A percentile compares a stretch with the other conserved stretches of the same genome.
Evolutionary conservation across 192 early-diverging fungal species (phyloP).

Genomic region (Coemansia guatemalensis): DNA sequence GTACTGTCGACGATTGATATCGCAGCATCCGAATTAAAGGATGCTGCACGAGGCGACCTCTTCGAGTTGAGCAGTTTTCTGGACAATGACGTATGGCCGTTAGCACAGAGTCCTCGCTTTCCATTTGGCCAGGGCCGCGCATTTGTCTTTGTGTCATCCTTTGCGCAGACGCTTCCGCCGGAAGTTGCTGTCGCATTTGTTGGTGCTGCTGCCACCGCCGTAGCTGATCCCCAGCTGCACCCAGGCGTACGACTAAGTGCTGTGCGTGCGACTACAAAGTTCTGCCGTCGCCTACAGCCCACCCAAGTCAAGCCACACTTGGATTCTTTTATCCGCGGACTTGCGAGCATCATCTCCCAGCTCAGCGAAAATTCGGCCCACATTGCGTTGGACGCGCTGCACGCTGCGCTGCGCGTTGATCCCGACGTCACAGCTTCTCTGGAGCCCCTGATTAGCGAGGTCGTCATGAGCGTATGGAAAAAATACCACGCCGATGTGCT

Average conservation of each 20-base stretch:
- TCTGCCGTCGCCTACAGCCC: conserved; percentile 37
- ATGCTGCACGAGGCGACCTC: conserved; percentile 27
- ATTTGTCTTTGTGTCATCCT: conserved; percentile 82
- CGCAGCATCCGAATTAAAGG: conserved; percentile 62
- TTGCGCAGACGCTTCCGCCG: conserved; percentile 68
- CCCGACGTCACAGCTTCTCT: conserved; percentile 69
- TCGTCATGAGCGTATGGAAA: conserved; percentile 78
- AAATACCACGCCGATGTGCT: conserved; percentile 77
- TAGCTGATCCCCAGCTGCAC: conserved; percentile 49
- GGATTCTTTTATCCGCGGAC: conserved; percentile 36
- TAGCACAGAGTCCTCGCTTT: conserved; percentile 52
- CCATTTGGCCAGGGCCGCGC: conserved; percentile 91
- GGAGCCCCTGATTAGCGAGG: conserved; percentile 68
- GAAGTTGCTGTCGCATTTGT: conserved; percentile 72
- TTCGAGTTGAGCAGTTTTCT: conserved; percentile 79
- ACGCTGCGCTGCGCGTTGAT: conserved; percentile 59
- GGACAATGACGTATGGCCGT: conserved; percentile 75
- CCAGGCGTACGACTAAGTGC: conserved; percentile 51
- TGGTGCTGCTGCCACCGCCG: conserved; percentile 70
- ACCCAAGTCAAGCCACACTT: conserved; percentile 39
- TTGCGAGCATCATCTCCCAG: conserved; percentile 41
- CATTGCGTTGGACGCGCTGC: conserved; percentile 50
- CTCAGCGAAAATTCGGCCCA: conserved; percentile 54
- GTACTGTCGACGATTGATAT: conserved; percentile 76
- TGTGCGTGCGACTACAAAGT: conserved; percentile 47